Evolutionary conservation across 2,329 filamentous ascomycete genomes (phyloP).

Genomic region (Diaporthe destruens): DNA sequence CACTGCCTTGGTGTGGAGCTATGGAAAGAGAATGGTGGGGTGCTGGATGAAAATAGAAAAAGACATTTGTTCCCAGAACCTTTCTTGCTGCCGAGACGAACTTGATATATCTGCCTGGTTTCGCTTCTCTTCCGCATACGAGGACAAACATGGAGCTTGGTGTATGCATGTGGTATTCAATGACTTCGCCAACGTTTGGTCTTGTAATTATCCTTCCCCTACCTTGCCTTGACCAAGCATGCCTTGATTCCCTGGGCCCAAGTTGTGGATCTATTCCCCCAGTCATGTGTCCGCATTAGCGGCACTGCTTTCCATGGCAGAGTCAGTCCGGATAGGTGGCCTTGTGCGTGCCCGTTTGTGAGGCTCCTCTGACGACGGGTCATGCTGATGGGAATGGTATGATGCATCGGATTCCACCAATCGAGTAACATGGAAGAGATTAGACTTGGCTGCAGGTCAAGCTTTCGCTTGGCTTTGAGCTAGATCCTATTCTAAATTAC

Average conservation of each 20-base stretch:
- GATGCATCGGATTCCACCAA: constrained; percentile 25
- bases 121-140: no score
- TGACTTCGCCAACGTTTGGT: not conserved
- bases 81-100: not conserved
- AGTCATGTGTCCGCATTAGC: constrained; percentile 26
- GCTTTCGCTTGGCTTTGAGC: constrained; percentile 21
- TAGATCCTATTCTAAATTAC: constrained; percentile 29
- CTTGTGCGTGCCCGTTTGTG: not conserved
- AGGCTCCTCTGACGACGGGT: constrained; percentile 23
- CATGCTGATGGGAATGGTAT: not conserved
- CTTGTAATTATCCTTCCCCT: not conserved
- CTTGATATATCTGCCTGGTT: no score
- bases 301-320: not conserved
- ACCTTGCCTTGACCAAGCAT: no score
- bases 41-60: no score
- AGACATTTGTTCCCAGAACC: not conserved
- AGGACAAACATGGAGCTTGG: no score
- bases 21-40: not conserved
- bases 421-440: constrained; percentile 22
- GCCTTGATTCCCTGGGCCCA: not conserved
- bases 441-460: constrained; percentile 16
- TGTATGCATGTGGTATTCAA: not conserved
- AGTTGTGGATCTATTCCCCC: not conserved
- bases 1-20: not conserved
- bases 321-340: constrained; percentile 14